phyloP scores from a whole-genome alignment of 2,329 filamentous ascomycete species.

The Rhinocladiella mackenziei region DNA sequence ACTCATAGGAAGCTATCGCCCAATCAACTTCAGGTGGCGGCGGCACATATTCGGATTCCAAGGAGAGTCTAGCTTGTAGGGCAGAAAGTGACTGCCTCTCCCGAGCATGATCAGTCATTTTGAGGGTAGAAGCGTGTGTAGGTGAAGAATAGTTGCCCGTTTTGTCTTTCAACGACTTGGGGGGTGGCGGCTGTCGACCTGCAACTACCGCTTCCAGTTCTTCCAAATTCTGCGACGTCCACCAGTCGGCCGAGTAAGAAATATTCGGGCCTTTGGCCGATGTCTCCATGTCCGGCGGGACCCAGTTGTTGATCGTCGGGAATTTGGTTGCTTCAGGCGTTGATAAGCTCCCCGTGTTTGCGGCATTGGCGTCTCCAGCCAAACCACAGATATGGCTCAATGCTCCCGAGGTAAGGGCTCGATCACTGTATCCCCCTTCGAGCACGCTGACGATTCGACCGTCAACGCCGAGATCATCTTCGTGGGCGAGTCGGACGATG shows the following conservation, averaged over 20 bases:
- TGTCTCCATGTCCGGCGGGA: constrained; percentile 3
- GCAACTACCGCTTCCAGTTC: constrained; percentile 61
- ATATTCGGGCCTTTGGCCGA: constrained; percentile 16
- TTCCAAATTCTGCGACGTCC: constrained; percentile 62
- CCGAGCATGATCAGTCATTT: constrained; percentile 65
- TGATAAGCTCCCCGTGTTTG: neutral
- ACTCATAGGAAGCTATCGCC: constrained; percentile 75
- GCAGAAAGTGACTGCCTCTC: constrained; percentile 26
- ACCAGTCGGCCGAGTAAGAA: constrained; percentile 52
- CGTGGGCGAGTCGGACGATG: constrained; percentile 73
- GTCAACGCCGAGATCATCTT: constrained; percentile 71
- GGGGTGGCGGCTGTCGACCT: constrained; percentile 47
- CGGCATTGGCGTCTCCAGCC: constrained; percentile 7
- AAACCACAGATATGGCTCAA: constrained; percentile 86
- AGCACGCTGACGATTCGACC: constrained; percentile 88
- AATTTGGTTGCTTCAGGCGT: constrained; percentile 3
- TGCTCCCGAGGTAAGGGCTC: constrained; percentile 81
- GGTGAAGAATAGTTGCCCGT: constrained; percentile 76
- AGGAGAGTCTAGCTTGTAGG: constrained; percentile 26
- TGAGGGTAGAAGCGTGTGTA: constrained; percentile 81
- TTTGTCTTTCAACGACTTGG: constrained; percentile 55
- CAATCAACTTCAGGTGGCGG: constrained; percentile 80
- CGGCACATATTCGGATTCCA: constrained; percentile 50
- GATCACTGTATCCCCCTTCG: constrained; percentile 93
- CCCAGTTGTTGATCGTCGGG: constrained; percentile 24